Conservation (phyloP, 140 eudicot genomes). For the Cichorium intybus region DNA sequence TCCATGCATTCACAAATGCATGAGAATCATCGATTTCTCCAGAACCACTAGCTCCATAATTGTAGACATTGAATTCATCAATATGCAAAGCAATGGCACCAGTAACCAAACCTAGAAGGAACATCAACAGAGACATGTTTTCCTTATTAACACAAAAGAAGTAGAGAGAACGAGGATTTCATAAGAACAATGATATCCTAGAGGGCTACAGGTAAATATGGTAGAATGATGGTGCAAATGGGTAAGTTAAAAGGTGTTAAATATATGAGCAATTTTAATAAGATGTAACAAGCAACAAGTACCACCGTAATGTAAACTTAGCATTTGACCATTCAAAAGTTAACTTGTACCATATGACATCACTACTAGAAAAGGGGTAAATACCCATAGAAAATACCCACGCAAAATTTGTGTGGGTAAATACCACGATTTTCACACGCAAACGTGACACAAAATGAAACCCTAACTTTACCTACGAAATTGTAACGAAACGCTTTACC, state of each 20-base stretch:
- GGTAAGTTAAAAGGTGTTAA: constrained; percentile 20
- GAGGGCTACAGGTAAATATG: constrained; percentile 9
- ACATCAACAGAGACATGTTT: constrained; percentile 14
- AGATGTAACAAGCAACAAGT: constrained; percentile 8
- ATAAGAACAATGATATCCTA: constrained; percentile 13
- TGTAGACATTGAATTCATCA: constrained; percentile 35
- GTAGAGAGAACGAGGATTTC: not conserved
- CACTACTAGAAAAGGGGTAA: no score
- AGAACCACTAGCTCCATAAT: constrained; percentile 55
- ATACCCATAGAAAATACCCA: no score
- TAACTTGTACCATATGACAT: constrained; percentile 18
- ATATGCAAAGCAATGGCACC: constrained; percentile 7
- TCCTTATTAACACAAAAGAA: constrained; percentile 15
- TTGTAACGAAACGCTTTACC: no score
- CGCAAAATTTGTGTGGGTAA: no score
- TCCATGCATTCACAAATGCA: constrained; percentile 56
- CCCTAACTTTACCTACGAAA: no score
- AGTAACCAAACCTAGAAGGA: constrained; percentile 27
- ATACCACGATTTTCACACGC: no score
- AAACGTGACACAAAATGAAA: no score
- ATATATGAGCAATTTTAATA: constrained; percentile 21
- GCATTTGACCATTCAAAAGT: constrained; percentile 5
- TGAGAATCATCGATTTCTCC: constrained; percentile 50
- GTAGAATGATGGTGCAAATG: constrained; percentile 31
- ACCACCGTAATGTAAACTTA: constrained; percentile 12